Conservation (phyloP, 345 rosid species). For the Limnanthes douglasii region DNA sequence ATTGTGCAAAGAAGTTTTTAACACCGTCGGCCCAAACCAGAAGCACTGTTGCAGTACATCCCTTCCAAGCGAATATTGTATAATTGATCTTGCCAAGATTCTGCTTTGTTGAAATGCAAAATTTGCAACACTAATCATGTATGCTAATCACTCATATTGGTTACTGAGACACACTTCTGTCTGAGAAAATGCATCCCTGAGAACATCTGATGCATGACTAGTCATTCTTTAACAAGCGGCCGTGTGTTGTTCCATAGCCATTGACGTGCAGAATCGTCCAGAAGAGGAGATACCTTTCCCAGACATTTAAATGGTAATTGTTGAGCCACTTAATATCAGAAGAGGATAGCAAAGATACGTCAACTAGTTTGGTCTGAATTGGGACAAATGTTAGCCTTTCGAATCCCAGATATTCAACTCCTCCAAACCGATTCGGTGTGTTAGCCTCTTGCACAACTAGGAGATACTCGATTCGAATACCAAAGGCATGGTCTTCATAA, state of each 20-base stretch:
- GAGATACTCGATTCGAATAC: conserved; percentile 96
- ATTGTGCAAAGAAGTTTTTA: conserved; percentile 51
- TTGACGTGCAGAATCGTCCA: too few species aligned
- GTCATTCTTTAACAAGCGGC: too few species aligned
- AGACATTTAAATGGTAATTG: conserved; percentile 65
- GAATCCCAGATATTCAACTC: conserved; percentile 62
- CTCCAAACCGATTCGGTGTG: conserved; percentile 80
- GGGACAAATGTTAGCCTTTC: conserved; percentile 83
- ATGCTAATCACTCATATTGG: conserved; percentile 68
- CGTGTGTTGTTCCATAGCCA: too few species aligned
- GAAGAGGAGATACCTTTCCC: too few species aligned
- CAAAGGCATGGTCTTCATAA: conserved; percentile 93
- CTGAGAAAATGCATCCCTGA: conserved; percentile 53
- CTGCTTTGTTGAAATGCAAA: too few species aligned
- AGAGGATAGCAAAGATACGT: conserved; percentile 38
- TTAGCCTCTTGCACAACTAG: conserved; percentile 49
- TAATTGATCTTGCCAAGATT: too few species aligned
- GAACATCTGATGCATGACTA: conserved; percentile 83
- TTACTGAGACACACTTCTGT: conserved; percentile 81
- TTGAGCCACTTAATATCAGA: conserved; percentile 73
- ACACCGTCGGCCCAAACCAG: conserved; percentile 58
- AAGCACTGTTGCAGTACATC: conserved; percentile 92
- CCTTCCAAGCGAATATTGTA: too few species aligned
- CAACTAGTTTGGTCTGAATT: conserved; percentile 77
- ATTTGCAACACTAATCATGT: too few species aligned